Base-by-base conservation (phyloP, 2,329 filamentous ascomycete species). In the Aspergillus sp. region DNA sequence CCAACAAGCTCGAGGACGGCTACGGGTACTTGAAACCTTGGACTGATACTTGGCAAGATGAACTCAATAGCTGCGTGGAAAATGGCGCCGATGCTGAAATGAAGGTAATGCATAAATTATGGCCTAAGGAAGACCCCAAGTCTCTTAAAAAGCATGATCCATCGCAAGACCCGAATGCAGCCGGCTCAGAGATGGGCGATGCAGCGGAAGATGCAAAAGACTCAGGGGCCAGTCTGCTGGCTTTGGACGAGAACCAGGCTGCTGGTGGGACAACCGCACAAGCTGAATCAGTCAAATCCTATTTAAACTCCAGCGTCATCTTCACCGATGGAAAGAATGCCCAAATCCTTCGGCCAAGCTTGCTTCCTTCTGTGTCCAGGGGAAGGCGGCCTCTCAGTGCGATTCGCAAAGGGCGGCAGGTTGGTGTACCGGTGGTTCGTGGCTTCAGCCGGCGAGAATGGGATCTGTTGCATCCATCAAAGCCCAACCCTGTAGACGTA, bases 1-100 rank as follows among this genome's bases (percentile, higher is more conserved):
- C 93, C 6, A 98, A 97, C 57, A 88, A 90, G 65, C 76, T 98
- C 1, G 93, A 98, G 64, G 79, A 82, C n/a, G 90, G 91, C 4
- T 98, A 94, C 62, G 73, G 85, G 47, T 88, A 94, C 59, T 73
- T 97, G 43, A 83, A 82, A 45, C 88, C 88, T 0, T 95, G 91
- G 84, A 89, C 86, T 1, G 81, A 93, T 57, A 95, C 91, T 1
- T 98, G 93, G 89, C 79, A 78, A 44, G 90, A 96, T 59, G 91
- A 98, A 66, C 72, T 98, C 5, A 82, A 85, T 53, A 94, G 88
- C 65, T 94, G 93, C 4, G 76, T 95, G 4, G 88, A 95, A 43
- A 88, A 96, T 48, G 93, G 93, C 1, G 83, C 91, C 1, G 74
- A 85, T 7, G 93, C 91, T 0, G 93, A 98, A 67, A 85, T 93